Conservation (phyloP, 495 filamentous ascomycete species). For the Xylaria bambusicola region DNA sequence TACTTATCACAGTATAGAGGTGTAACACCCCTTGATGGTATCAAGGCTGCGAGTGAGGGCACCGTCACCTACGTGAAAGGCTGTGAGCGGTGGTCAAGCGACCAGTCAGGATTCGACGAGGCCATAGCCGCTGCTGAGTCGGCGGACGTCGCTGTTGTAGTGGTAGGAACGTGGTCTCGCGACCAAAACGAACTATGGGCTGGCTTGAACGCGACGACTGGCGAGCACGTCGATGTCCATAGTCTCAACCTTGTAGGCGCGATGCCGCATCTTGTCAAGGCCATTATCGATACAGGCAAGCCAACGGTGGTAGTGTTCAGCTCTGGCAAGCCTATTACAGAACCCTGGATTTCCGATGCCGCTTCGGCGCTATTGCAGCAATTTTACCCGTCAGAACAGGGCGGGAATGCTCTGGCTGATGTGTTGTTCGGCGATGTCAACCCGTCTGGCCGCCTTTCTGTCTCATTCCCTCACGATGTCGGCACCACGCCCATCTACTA, state of each 20-base stretch:
- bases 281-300: conserved; percentile 63
- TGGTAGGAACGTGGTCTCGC: conserved; percentile 72
- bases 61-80: conserved; percentile 66
- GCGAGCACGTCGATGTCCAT: conserved; percentile 68
- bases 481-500: conserved; percentile 69
- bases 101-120: conserved; percentile 62
- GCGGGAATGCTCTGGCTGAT: conserved; percentile 75
- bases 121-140: conserved; percentile 63
- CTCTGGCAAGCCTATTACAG: conserved; percentile 69
- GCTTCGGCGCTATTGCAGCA: conserved; percentile 67
- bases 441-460: conserved; percentile 68
- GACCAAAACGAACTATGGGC: conserved; percentile 69
- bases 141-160: conserved; percentile 69
- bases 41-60: conserved; percentile 58
- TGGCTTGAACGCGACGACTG: conserved; percentile 69
- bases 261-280: conserved; percentile 63
- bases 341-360: conserved; percentile 63
- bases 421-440: conserved; percentile 83
- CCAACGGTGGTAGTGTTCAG: conserved; percentile 71
- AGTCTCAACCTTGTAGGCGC: conserved; percentile 68
- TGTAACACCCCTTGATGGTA: conserved; percentile 67
- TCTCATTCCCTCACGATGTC: conserved; percentile 62
- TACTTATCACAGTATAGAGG: conserved; percentile 61
- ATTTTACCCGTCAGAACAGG: conserved; percentile 73
- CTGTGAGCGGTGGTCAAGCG: conserved; percentile 71